Percentiles rank a stretch among this genome's conserved stretches.
These are phyloP conservation scores for Ettlia oleoabundans DNA, from an alignment of 139 green algal species.

Conservation along the genomic window DNA sequence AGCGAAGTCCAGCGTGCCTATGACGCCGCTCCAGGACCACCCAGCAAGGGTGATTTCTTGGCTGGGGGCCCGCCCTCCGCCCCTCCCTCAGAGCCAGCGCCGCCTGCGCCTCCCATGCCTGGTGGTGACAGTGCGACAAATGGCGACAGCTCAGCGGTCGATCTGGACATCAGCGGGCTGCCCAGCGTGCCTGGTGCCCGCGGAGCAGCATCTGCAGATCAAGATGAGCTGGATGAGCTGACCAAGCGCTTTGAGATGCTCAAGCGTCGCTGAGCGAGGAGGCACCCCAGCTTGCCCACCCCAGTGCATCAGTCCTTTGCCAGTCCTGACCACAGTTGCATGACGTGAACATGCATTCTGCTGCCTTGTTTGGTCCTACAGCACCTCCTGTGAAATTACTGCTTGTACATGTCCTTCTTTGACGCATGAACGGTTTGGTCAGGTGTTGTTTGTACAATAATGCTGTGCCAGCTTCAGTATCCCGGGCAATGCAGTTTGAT, in stretches of 20 bases:
- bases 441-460: too few species aligned
- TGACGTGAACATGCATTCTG: too few species aligned
- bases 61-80: slow-evolving; percentile 4
- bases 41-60: slow-evolving; percentile 44
- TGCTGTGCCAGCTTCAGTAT: too few species aligned
- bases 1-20: slow-evolving; percentile 61
- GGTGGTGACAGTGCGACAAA: too few species aligned
- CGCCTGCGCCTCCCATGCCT: too few species aligned
- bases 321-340: too few species aligned
- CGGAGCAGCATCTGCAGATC: neutral
- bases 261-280: slow-evolving; percentile 52
- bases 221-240: slow-evolving; percentile 65
- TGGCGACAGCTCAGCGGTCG: too few species aligned
- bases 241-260: slow-evolving; percentile 66
- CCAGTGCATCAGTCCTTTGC: neutral
- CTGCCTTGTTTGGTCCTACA: neutral
- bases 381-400: neutral
- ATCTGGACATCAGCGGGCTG: too few species aligned
- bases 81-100: slow-evolving; percentile 3
- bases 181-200: slow-evolving; percentile 1
- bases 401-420: neutral
- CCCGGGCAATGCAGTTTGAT: too few species aligned
- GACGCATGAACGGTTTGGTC: too few species aligned
- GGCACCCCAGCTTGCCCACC: neutral
- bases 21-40: slow-evolving; percentile 63